Conservation (phyloP, 2,329 filamentous ascomycete species). For the Colletotrichum navitas region DNA sequence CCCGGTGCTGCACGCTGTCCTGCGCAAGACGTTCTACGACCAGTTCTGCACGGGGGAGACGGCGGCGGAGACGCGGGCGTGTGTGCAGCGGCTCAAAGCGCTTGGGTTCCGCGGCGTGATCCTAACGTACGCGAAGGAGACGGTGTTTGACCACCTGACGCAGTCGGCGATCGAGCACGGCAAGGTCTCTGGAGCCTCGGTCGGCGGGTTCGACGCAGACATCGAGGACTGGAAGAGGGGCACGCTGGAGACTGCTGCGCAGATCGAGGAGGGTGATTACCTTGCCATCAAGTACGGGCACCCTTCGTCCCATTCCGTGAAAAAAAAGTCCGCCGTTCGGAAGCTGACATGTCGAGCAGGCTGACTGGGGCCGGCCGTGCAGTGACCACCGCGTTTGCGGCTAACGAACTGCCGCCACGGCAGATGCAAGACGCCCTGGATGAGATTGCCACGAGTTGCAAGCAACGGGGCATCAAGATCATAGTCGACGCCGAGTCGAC, state of each 20-base stretch:
- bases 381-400: constrained; percentile 55
- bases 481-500: constrained; percentile 62
- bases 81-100: constrained; percentile 57
- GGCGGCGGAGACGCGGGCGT: constrained; percentile 58
- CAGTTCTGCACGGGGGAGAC: constrained; percentile 70
- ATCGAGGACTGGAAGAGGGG: constrained; percentile 55
- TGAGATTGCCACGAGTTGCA: constrained; percentile 55
- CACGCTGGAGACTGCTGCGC: constrained; percentile 49
- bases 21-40: constrained; percentile 65
- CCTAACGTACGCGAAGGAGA: constrained; percentile 64
- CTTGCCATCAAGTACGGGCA: constrained; percentile 55
- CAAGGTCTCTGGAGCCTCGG: constrained; percentile 8
- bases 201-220: constrained; percentile 44
- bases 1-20: constrained; percentile 58
- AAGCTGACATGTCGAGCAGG: constrained; percentile 43
- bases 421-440: constrained; percentile 58
- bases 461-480: constrained; percentile 55
- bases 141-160: constrained; percentile 55
- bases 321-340: neutral
- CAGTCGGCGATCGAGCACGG: constrained; percentile 41
- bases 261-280: constrained; percentile 52
- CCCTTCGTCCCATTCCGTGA: no score
- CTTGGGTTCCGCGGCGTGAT: constrained; percentile 69
- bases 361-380: constrained; percentile 57
- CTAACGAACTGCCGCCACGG: constrained; percentile 51